phyloP scores from a whole-genome alignment of 2,329 filamentous ascomycete genomes.

The Talaromyces sp. region DNA sequence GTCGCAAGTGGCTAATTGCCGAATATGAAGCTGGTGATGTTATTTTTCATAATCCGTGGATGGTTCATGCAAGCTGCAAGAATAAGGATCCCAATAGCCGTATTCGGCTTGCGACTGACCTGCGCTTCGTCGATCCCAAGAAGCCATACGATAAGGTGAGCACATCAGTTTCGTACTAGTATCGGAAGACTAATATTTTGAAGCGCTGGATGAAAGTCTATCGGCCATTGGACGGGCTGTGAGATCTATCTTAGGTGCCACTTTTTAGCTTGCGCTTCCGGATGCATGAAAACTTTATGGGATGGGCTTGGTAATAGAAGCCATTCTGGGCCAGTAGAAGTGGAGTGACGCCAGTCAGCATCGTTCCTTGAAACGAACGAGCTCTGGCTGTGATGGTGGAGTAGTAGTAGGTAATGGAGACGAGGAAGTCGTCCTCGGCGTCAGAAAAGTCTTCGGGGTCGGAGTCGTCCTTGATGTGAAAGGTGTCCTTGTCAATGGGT shows the following conservation, averaged over 20 bases:
- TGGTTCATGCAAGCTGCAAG: constrained; percentile 41
- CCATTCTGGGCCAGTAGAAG: constrained; percentile 11
- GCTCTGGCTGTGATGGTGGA: constrained; percentile 12
- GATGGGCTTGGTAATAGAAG: constrained; percentile 6
- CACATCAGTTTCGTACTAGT: no score
- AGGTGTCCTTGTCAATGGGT: background rate
- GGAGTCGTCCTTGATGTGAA: background rate
- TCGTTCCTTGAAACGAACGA: constrained; percentile 7
- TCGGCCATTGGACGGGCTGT: constrained; percentile 3
- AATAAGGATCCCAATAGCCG: constrained; percentile 40
- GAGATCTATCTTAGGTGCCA: background rate
- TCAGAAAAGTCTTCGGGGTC: background rate
- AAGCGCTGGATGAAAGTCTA: constrained; percentile 9
- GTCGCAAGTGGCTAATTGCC: constrained; percentile 32
- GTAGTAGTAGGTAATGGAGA: constrained; percentile 7
- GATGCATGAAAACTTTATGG: no score
- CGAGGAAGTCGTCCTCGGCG: constrained; percentile 4
- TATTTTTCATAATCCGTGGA: constrained; percentile 45
- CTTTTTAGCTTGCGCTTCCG: no score
- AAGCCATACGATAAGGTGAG: constrained; percentile 46
- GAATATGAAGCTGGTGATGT: constrained; percentile 38
- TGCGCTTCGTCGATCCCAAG: constrained; percentile 43
- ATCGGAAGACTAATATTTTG: background rate
- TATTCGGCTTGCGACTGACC: constrained; percentile 42
- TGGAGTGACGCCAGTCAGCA: constrained; percentile 6